Conservation (phyloP, 2,329 filamentous ascomycete genomes). For the Ascochyta clinopodiicola region DNA sequence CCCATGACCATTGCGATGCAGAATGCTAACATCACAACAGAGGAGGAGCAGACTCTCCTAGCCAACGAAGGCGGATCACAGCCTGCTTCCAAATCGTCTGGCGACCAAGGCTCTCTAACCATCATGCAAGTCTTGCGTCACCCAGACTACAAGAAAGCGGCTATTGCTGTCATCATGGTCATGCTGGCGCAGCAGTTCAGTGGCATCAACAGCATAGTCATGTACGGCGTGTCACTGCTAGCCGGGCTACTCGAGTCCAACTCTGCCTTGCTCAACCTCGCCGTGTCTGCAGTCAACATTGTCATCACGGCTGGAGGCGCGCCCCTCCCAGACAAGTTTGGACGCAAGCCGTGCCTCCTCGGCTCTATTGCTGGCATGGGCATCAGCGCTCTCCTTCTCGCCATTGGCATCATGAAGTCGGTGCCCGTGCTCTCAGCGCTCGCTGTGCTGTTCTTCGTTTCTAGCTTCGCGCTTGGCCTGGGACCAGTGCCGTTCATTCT, state of each 20-base stretch:
- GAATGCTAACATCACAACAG: conserved; percentile 36
- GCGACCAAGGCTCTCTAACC: conserved; percentile 48
- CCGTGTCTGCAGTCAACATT: conserved; percentile 87
- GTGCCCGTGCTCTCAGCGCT: conserved; percentile 79
- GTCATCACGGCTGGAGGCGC: conserved; percentile 81
- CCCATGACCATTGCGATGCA: background rate
- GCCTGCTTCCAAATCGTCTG: conserved; percentile 30
- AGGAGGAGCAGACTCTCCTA: conserved; percentile 77
- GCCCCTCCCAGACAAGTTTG: conserved; percentile 84
- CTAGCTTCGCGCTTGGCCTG: conserved; percentile 86
- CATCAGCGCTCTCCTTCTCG: conserved; percentile 75
- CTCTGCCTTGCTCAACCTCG: conserved; percentile 82
- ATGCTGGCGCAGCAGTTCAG: conserved; percentile 94
- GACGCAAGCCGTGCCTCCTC: conserved; percentile 84
- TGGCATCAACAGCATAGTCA: conserved; percentile 93
- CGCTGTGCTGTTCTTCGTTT: conserved; percentile 84
- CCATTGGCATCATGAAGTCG: conserved; percentile 76
- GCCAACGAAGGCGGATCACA: conserved; percentile 45
- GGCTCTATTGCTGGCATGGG: conserved; percentile 87
- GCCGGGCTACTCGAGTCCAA: conserved; percentile 80
- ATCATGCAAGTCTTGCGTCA: conserved; percentile 67
- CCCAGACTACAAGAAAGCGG: conserved; percentile 76
- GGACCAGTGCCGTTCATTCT: conserved; percentile 96
- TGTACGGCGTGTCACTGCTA: conserved; percentile 95
- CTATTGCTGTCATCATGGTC: conserved; percentile 86